phyloP scores from a whole-genome alignment of 2,329 filamentous ascomycete genomes.

The Aureobasidium uvarum region DNA sequence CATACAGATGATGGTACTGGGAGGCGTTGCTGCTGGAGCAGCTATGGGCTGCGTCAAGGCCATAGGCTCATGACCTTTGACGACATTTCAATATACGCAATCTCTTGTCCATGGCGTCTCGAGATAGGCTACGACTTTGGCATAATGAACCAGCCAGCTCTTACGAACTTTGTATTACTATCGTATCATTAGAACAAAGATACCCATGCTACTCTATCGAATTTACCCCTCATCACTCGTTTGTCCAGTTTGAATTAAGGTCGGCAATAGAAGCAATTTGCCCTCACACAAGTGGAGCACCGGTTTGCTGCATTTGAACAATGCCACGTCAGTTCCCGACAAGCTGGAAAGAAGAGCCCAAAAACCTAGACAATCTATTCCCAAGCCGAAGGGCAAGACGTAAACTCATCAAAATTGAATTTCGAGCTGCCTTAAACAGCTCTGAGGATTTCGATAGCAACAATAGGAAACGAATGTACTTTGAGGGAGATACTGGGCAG shows the following conservation, averaged over 20 bases:
- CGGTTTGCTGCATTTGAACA: too few species aligned
- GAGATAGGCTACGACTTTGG: not conserved
- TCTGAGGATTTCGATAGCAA: too few species aligned
- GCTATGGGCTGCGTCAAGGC: conserved; percentile 26
- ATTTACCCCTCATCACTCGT: not conserved
- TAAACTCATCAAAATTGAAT: too few species aligned
- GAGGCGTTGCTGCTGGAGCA: conserved; percentile 63
- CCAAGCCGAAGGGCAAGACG: too few species aligned
- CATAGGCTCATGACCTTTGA: conserved; percentile 4
- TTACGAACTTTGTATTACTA: not conserved
- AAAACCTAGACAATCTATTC: too few species aligned
- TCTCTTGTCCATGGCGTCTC: not conserved
- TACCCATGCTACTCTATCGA: not conserved
- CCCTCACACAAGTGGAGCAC: too few species aligned
- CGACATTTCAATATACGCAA: not conserved
- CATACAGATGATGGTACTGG: conserved; percentile 64
- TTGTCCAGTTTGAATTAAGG: not conserved
- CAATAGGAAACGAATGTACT: too few species aligned
- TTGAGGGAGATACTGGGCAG: too few species aligned
- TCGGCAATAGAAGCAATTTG: too few species aligned
- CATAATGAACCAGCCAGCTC: conserved; percentile 1
- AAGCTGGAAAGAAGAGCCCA: too few species aligned
- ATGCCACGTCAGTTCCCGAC: too few species aligned
- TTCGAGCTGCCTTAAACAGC: too few species aligned
- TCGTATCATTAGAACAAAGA: not conserved